A percentile compares a stretch with the other conserved stretches of the same genome.
These are phyloP conservation scores for Seiridium cupressi DNA, from an alignment of 2,329 filamentous ascomycete species.

Conservation along the genomic window DNA sequence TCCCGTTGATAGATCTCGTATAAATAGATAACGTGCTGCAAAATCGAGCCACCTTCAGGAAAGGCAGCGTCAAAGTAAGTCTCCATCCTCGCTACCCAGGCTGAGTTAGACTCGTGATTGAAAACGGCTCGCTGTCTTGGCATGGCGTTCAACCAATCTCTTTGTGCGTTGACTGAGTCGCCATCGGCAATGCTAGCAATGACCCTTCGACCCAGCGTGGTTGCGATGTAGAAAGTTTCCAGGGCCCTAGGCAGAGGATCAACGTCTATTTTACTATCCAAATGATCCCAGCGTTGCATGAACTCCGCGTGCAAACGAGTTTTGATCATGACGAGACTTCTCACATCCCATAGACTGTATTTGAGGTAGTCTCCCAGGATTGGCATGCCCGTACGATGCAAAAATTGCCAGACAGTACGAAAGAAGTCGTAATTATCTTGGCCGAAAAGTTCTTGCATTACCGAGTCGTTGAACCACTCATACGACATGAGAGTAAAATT, in stretches of 20 bases:
- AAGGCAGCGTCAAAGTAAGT: background rate
- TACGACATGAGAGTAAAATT: background rate
- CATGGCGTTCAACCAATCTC: background rate
- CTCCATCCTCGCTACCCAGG: background rate
- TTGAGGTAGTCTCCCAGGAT: slow-evolving; percentile 12
- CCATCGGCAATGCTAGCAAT: too few relatives aligned
- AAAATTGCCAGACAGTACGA: background rate
- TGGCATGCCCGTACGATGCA: slow-evolving; percentile 3
- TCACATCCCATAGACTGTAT: background rate
- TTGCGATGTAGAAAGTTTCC: background rate
- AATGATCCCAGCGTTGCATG: background rate
- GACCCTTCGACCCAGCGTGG: background rate
- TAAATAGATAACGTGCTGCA: background rate
- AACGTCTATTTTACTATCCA: background rate
- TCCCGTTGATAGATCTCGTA: background rate
- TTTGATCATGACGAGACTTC: background rate
- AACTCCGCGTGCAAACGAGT: background rate
- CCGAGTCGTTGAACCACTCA: background rate
- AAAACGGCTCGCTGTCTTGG: background rate
- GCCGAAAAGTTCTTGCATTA: background rate
- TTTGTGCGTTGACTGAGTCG: too few relatives aligned
- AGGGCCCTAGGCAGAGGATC: background rate
- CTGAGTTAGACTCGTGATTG: too few relatives aligned
- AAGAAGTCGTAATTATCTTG: slow-evolving; percentile 10
- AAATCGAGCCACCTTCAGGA: background rate